Conservation (phyloP, 2,329 filamentous ascomycete species). For the Dactylellina sp. region DNA sequence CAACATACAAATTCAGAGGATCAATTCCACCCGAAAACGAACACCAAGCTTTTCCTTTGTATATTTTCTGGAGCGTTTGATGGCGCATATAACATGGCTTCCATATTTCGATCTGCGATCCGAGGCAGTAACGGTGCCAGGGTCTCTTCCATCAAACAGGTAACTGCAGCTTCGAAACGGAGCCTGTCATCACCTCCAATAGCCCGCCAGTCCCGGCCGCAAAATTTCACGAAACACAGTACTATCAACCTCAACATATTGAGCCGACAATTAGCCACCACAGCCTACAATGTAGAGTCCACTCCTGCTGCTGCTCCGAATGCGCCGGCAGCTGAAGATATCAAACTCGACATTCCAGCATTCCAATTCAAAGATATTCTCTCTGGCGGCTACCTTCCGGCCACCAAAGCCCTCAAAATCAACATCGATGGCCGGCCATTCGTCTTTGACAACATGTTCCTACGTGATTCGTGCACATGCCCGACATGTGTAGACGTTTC, state of each 20-base stretch:
- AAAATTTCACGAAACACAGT: constrained; percentile 12
- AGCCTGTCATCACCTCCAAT: constrained; percentile 25
- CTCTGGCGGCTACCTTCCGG: constrained; percentile 28
- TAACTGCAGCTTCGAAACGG: constrained; percentile 31
- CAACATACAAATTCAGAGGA: too few species aligned
- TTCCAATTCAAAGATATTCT: constrained; percentile 54
- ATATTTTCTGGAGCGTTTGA: constrained; percentile 3
- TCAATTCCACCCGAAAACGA: too few species aligned
- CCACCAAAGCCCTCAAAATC: constrained; percentile 50
- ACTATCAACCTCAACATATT: constrained; percentile 14
- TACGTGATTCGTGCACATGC: constrained; percentile 73
- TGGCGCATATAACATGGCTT: constrained; percentile 39
- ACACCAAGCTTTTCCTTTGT: not conserved
- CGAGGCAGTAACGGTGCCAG: constrained; percentile 14
- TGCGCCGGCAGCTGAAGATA: constrained; percentile 4
- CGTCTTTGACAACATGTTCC: constrained; percentile 60
- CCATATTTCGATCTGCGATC: constrained; percentile 45
- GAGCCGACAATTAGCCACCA: constrained; percentile 26
- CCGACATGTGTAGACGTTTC: constrained; percentile 70
- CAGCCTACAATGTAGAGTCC: not conserved
- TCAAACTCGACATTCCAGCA: constrained; percentile 40
- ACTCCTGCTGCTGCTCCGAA: not conserved
- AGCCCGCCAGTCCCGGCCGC: constrained; percentile 6
- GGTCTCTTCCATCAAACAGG: constrained; percentile 9
- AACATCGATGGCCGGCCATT: constrained; percentile 57